Evolutionary conservation across 2,329 filamentous ascomycete genomes (phyloP).

Genomic region (Aschersonia sp.): DNA sequence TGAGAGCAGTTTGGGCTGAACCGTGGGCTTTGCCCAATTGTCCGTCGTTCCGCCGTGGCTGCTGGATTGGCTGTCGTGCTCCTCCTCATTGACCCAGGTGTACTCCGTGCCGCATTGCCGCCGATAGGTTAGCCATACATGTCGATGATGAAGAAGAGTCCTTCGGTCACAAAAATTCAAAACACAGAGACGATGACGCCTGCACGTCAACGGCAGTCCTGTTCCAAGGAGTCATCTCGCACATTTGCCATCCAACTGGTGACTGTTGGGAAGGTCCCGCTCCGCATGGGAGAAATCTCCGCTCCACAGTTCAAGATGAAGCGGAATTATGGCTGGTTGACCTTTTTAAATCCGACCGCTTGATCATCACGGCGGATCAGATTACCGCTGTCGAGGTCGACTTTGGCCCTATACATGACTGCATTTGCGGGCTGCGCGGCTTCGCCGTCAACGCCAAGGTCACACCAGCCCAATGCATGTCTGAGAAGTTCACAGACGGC

Average conservation of each 20-base stretch:
- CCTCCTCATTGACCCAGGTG: background rate
- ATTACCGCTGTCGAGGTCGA: background rate
- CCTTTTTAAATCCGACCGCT: background rate
- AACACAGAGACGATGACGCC: no score
- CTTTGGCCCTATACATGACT: background rate
- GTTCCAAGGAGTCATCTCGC: background rate
- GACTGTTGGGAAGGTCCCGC: background rate
- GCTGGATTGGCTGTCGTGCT: background rate
- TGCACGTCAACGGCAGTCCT: no score
- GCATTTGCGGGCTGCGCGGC: background rate
- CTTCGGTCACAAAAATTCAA: no score
- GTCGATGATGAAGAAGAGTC: no score
- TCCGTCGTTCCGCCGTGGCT: background rate
- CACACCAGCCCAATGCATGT: conserved; percentile 1
- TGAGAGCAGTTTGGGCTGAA: background rate
- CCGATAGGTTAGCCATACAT: background rate
- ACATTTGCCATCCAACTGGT: background rate
- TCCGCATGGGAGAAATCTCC: background rate
- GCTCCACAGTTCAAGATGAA: no score
- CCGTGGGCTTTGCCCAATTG: background rate
- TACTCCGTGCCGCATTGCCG: background rate
- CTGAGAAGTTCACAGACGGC: background rate
- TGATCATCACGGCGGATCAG: background rate
- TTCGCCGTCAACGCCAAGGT: conserved; percentile 1
- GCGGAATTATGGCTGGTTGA: background rate